Percentiles rank a stretch among this genome's conserved stretches.
Evolutionary conservation across 2,329 filamentous ascomycete genomes (phyloP).

Genomic region (Neurospora crassa): DNA sequence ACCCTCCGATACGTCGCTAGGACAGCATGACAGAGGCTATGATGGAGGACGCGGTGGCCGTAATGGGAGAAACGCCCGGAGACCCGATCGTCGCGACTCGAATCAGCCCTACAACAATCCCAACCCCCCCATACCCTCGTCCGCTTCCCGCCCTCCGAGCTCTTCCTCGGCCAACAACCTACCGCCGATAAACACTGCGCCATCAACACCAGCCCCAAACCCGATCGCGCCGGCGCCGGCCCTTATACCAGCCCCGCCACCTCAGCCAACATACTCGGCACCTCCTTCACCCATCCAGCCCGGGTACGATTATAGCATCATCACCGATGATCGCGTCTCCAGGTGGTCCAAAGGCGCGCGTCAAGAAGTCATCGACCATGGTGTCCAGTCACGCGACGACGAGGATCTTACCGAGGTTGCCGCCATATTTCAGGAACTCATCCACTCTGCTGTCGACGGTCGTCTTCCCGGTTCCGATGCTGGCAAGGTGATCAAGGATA

Average conservation of each 20-base stretch:
- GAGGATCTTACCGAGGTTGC: conserved; percentile 61
- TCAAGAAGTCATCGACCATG: conserved; percentile 56
- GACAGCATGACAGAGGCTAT: conserved; percentile 47
- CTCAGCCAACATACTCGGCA: conserved; percentile 6
- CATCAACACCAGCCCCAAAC: conserved; percentile 1
- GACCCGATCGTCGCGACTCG: conserved; percentile 43
- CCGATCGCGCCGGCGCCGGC: conserved; percentile 3
- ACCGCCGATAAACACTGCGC: neutral
- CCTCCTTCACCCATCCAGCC: conserved; percentile 20
- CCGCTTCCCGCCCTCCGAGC: conserved; percentile 26
- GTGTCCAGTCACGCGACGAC: conserved; percentile 52
- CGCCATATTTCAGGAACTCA: conserved; percentile 74
- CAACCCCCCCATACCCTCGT: conserved; percentile 21
- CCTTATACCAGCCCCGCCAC: conserved; percentile 11
- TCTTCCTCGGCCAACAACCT: conserved; percentile 26
- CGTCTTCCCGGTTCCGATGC: conserved; percentile 59
- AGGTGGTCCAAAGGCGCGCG: conserved; percentile 61
- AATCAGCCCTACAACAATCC: conserved; percentile 24
- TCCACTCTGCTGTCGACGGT: conserved; percentile 63
- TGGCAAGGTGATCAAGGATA: conserved; percentile 63
- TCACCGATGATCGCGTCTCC: conserved; percentile 60
- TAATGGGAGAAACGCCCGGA: conserved; percentile 34
- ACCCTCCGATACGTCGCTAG: conserved; percentile 44
- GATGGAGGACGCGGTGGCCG: conserved; percentile 37
- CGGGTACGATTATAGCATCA: conserved; percentile 61